Conservation (phyloP, 2,329 filamentous ascomycete species). For the Colletotrichum coccodes region DNA sequence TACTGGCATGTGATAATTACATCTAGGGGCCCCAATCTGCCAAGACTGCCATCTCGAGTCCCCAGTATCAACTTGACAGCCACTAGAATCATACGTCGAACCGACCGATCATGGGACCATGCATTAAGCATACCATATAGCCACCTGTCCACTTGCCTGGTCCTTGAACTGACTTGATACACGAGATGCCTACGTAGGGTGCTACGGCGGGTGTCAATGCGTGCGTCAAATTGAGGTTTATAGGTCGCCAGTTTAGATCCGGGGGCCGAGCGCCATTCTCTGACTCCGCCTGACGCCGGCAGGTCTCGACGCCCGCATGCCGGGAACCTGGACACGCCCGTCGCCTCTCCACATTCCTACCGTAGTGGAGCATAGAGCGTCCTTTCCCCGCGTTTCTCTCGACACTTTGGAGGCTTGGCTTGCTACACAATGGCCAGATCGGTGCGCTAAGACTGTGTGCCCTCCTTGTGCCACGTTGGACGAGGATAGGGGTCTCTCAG, state of each 20-base stretch:
- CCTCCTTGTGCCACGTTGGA: background rate
- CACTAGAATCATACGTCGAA: background rate
- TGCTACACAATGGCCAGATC: background rate
- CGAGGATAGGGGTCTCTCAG: background rate
- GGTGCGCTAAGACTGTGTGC: background rate
- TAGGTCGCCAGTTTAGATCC: no score
- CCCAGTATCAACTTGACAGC: background rate
- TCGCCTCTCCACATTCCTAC: conserved; percentile 22
- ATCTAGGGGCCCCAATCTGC: background rate
- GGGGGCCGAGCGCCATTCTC: background rate
- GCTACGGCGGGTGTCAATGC: background rate
- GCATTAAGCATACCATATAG: background rate
- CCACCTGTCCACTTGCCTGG: background rate
- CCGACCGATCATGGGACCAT: background rate
- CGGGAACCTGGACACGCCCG: background rate
- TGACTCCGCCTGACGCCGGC: conserved; percentile 19
- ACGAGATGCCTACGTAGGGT: background rate
- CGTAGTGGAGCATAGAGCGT: background rate
- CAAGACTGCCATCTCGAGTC: background rate
- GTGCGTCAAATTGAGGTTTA: background rate
- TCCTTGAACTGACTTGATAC: background rate
- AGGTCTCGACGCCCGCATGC: conserved; percentile 9
- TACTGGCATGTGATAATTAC: background rate
- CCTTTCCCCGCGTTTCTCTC: background rate
- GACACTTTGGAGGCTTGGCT: conserved; percentile 7